Evolutionary conservation across 108 stramenopile genomes (phyloP), one percentile per base, ranked within the genome.

Genomic region (Discostella pseudostelligera): DNA sequence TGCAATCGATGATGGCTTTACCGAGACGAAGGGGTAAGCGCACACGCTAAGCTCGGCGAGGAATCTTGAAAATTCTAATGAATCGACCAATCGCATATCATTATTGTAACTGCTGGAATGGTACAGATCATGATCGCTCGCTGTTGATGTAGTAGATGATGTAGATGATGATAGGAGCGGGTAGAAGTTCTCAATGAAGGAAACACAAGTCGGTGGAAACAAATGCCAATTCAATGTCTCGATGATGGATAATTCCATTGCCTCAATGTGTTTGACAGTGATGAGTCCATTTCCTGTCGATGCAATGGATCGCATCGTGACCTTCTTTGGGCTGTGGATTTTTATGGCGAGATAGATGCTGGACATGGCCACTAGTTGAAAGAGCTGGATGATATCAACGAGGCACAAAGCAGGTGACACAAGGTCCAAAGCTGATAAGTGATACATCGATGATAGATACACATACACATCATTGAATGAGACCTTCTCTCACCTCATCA

Each of bases 271-370:
- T 10, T 42, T 35, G 39, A 44, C 36, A 26, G 56, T 46, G 32
- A 72, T 47, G 14, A 40, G 12, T 20, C 63, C 71, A 45, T 56
- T 42, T 5, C 71, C 71, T 11, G 64, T 57, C 4, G 63, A 49
- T 19, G 63, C 71, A 16, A 72, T 72, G 63, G 46, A 48, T 0
- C 56, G 56, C 6, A 65, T 51, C 11, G 61, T 17, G 8, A 72
- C 39, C 39, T 65, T 64, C 63, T 59, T 72, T 0, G 56, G 57
- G 22, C 71, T 59, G 48, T 72, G 56, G 37, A 72, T 56, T 51
- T 72, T 72, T 7, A 65, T 72, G 16, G 71, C 71, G 3, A 72
- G 63, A 39, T 65, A 72, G 17, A 72, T 57, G 49, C 71, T 57
- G 16, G 71, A 39, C 45, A 72, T 65, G 22, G 71, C 62, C 5